A percentile compares a stretch with the other conserved stretches of the same genome.
Conservation (phyloP, 176 grass and related monocot species). For the Phyllostachys edulis region DNA sequence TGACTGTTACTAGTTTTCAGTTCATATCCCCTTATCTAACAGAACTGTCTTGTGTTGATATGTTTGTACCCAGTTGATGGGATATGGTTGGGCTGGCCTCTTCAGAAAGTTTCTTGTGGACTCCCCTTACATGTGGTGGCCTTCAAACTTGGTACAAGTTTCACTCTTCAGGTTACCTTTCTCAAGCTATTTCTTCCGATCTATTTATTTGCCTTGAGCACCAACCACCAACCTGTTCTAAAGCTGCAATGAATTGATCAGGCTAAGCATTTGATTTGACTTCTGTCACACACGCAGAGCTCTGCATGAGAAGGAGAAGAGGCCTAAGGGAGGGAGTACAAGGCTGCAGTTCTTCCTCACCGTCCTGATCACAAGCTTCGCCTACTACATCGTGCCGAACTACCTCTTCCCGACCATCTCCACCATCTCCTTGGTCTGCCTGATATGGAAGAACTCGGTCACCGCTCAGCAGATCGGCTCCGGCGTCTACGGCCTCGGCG, state of each 20-base stretch:
- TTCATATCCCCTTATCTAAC: background rate
- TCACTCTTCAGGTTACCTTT: constrained; percentile 65
- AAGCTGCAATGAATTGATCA: background rate
- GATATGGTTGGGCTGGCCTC: constrained; percentile 83
- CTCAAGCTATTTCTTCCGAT: background rate
- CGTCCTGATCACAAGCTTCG: constrained; percentile 58
- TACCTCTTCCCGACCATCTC: constrained; percentile 76
- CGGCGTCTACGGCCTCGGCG: constrained; percentile 57
- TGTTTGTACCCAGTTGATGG: constrained; percentile 53
- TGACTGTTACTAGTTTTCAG: background rate
- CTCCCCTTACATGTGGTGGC: constrained; percentile 97
- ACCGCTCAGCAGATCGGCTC: constrained; percentile 74
- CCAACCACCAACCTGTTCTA: background rate
- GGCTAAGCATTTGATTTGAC: background rate
- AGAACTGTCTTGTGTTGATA: background rate
- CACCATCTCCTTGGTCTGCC: constrained; percentile 55
- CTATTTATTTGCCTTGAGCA: background rate
- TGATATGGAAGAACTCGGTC: constrained; percentile 59
- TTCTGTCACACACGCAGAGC: constrained; percentile 42
- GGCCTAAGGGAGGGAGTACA: constrained; percentile 49
- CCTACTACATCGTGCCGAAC: constrained; percentile 74
- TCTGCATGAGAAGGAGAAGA: constrained; percentile 73
- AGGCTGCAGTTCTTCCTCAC: constrained; percentile 78
- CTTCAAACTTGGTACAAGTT: constrained; percentile 65
- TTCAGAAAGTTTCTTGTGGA: constrained; percentile 78